Conservation (phyloP, 1,139 yeast genomes). For the Debaryomyces subglobosus region DNA sequence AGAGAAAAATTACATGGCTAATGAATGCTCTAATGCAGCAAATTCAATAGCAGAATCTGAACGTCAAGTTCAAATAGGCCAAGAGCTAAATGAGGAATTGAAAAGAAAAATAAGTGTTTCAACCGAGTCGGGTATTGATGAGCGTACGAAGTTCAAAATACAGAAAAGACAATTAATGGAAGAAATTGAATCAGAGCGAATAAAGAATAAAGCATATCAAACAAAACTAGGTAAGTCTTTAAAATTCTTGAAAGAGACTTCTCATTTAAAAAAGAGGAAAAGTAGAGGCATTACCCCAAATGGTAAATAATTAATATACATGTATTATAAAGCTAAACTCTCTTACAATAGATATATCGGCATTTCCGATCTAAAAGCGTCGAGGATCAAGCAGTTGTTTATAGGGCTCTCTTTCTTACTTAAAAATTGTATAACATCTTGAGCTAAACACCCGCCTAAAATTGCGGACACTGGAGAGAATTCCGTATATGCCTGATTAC, state of each 20-base stretch:
- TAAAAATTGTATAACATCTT: slow-evolving; percentile 83
- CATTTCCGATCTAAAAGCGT: slow-evolving; percentile 71
- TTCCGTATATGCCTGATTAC: slow-evolving; percentile 64
- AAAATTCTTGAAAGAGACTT: slow-evolving; percentile 42
- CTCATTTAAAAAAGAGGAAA: slow-evolving; percentile 48
- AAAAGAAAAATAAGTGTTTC: slow-evolving; percentile 34
- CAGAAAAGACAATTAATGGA: slow-evolving; percentile 27
- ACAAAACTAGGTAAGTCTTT: slow-evolving; percentile 39
- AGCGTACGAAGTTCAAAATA: slow-evolving; percentile 24
- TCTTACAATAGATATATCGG: slow-evolving; percentile 63
- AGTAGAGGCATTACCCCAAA: slow-evolving; percentile 46
- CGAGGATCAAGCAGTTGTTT: slow-evolving; percentile 77
- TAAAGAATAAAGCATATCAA: slow-evolving; percentile 28
- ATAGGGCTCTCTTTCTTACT: slow-evolving; percentile 80
- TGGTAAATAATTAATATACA: slow-evolving; percentile 12
- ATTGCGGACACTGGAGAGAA: slow-evolving; percentile 86
- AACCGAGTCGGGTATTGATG: slow-evolving; percentile 26
- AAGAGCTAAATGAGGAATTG: slow-evolving; percentile 27
- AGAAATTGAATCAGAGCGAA: slow-evolving; percentile 27
- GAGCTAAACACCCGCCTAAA: slow-evolving; percentile 88
- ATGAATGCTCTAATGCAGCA: slow-evolving; percentile 65
- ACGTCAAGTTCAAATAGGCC: slow-evolving; percentile 38
- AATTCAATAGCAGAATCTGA: slow-evolving; percentile 57
- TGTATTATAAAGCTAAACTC: not conserved
- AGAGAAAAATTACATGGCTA: slow-evolving; percentile 68